Conservation (phyloP, 1,284 basidiomycete genomes). For the Trametes versicolor region DNA sequence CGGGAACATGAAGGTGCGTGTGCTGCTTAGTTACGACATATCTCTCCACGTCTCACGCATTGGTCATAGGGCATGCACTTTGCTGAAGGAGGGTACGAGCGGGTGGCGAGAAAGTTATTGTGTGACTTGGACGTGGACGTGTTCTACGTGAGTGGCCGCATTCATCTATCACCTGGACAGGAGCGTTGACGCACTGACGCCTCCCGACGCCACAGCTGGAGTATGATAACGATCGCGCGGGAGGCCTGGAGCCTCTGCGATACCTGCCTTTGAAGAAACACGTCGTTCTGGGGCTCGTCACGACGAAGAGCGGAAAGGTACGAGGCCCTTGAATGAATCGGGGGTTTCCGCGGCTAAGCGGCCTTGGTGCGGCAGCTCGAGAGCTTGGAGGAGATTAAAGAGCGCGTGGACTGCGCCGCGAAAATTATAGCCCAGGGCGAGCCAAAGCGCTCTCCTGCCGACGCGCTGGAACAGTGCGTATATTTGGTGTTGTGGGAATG, state of each 20-base stretch:
- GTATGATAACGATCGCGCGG: slow-evolving; percentile 80
- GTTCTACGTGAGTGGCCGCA: slow-evolving; percentile 63
- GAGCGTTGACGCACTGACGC: slow-evolving; percentile 10
- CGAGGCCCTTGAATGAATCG: slow-evolving; percentile 17
- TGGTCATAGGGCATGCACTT: slow-evolving; percentile 66
- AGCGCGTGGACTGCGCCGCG: slow-evolving; percentile 71
- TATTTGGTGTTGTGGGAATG: slow-evolving; percentile 11
- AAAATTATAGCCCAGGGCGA: slow-evolving; percentile 61
- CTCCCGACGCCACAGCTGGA: slow-evolving; percentile 59
- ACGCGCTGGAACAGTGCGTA: slow-evolving; percentile 66
- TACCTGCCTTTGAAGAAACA: slow-evolving; percentile 73
- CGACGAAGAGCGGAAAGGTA: slow-evolving; percentile 73
- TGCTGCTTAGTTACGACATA: slow-evolving; percentile 5
- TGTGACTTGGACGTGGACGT: slow-evolving; percentile 74
- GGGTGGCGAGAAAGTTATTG: slow-evolving; percentile 77
- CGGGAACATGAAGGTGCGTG: slow-evolving; percentile 73
- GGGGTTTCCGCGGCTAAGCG: slow-evolving; percentile 16
- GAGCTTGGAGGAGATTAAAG: slow-evolving; percentile 61
- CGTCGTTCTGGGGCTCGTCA: slow-evolving; percentile 79
- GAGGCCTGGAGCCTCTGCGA: slow-evolving; percentile 72
- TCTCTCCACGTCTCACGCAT: neutral
- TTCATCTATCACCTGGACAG: slow-evolving; percentile 6
- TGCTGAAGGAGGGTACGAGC: slow-evolving; percentile 76
- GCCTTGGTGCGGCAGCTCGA: slow-evolving; percentile 57
- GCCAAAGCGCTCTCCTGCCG: slow-evolving; percentile 59